Evolutionary conservation across 257 asterid species (phyloP).

Genomic region (Gentiana macrophylla): DNA sequence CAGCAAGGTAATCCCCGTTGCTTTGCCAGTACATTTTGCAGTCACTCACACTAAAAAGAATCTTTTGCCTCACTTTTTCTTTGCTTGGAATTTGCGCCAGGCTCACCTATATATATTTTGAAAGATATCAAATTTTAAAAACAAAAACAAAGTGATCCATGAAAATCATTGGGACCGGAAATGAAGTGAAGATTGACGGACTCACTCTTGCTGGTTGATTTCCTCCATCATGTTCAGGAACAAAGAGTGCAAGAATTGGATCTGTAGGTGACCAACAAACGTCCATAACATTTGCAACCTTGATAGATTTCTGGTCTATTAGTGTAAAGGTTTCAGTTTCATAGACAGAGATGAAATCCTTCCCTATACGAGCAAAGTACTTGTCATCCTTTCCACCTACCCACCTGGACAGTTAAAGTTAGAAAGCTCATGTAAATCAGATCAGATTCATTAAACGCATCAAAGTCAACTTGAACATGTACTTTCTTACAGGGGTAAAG

Average conservation of each 20-base stretch:
- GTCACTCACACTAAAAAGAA: conserved; percentile 3
- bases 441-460: too few relatives aligned
- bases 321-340: conserved; percentile 10
- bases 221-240: conserved; percentile 7
- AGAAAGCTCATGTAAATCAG: not conserved
- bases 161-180: not conserved
- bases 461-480: not conserved
- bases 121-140: not conserved
- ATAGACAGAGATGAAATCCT: conserved; percentile 5
- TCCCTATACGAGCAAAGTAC: conserved; percentile 14
- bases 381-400: not conserved
- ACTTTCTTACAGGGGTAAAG: too few relatives aligned
- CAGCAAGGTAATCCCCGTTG: conserved; percentile 12
- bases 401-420: conserved; percentile 1
- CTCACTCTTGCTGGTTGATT: conserved; percentile 16
- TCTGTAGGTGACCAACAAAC: too few relatives aligned
- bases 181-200: not conserved
- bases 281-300: conserved; percentile 1
- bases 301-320: too few relatives aligned
- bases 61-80: conserved; percentile 9
- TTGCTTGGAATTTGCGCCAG: conserved; percentile 7
- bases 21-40: conserved; percentile 15
- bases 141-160: not conserved
- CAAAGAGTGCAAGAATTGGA: conserved; percentile 1
- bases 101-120: conserved; percentile 6